These are phyloP conservation scores for Alternaria metachromatica DNA, from an alignment of 2,329 filamentous ascomycete species.

Conservation along the genomic window DNA sequence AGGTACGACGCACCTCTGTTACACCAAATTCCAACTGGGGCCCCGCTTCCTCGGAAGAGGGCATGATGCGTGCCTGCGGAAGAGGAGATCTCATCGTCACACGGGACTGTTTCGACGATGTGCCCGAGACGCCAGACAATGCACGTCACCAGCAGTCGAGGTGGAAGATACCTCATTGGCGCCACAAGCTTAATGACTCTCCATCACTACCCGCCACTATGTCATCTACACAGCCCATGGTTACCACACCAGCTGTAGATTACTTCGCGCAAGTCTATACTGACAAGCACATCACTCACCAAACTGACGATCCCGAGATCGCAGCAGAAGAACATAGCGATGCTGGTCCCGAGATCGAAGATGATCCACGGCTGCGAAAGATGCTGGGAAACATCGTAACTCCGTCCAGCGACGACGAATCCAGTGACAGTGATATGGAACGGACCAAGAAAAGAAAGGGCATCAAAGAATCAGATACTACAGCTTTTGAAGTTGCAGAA, in stretches of 20 bases:
- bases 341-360: conserved; percentile 3
- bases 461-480: conserved; percentile 2
- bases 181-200: not conserved
- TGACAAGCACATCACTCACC: not conserved
- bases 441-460: conserved; percentile 12
- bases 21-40: not conserved
- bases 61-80: conserved; percentile 6
- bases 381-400: conserved; percentile 2
- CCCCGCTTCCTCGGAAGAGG: not conserved
- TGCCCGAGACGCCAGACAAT: not conserved
- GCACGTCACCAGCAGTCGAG: not conserved
- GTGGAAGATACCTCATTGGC: conserved; percentile 1
- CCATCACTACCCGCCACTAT: not conserved
- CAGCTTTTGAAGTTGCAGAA: not conserved
- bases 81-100: conserved; percentile 8
- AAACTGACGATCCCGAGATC: not conserved
- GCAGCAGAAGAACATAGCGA: conserved; percentile 1
- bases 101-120: conserved; percentile 4
- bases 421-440: conserved; percentile 11
- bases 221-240: not conserved
- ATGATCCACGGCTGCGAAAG: conserved; percentile 5
- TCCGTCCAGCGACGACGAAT: not conserved
- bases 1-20: conserved; percentile 8
- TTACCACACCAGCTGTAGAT: not conserved
- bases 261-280: conserved; percentile 3